Evolutionary conservation across 2,329 filamentous ascomycete genomes (phyloP).

Genomic region (Botryotinia calthae): DNA sequence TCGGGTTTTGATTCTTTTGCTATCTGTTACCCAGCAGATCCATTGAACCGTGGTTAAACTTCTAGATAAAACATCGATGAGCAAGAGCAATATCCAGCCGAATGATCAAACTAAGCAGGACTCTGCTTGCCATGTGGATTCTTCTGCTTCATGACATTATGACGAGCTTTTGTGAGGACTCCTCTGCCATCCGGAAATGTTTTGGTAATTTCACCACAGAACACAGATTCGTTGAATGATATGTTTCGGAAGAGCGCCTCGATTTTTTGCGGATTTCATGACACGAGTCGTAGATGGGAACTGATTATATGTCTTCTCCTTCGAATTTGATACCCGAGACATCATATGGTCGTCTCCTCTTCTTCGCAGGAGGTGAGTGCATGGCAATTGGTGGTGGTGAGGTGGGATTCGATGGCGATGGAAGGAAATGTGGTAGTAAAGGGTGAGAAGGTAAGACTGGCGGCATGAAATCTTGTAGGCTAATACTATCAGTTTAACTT

Average conservation of each 20-base stretch:
- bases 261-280: not conserved
- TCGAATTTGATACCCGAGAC: not conserved
- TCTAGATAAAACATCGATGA: no score
- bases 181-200: not conserved
- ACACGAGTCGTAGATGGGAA: not conserved
- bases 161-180: not conserved
- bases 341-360: not conserved
- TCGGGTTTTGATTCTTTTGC: not conserved
- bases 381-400: not conserved
- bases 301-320: not conserved
- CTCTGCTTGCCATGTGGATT: slow-evolving; percentile 29
- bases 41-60: not conserved
- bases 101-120: slow-evolving; percentile 41
- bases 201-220: not conserved
- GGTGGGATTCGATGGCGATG: not conserved
- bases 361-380: not conserved
- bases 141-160: not conserved
- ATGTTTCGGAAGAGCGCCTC: not conserved
- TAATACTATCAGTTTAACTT: not conserved
- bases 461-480: not conserved
- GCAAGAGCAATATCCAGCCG: no score
- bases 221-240: not conserved
- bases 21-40: not conserved
- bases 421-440: not conserved
- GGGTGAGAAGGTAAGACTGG: not conserved